Conservation (phyloP, 2,329 filamentous ascomycete species). For the Fusarium xyrophilum region DNA sequence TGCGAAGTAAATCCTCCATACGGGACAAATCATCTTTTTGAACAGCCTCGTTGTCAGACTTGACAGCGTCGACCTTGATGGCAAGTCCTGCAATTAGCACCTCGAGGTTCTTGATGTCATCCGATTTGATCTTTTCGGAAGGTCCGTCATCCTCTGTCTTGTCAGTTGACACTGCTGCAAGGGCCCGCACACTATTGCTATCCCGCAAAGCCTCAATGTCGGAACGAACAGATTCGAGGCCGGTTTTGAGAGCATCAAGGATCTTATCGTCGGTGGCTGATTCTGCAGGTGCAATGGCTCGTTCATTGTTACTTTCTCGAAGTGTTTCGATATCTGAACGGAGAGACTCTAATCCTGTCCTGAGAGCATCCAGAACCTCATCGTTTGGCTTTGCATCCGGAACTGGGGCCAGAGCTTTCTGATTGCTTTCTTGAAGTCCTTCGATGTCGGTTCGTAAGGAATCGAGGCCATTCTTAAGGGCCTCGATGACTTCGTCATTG, state of each 20-base stretch:
- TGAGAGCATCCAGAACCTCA: constrained; percentile 83
- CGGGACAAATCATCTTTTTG: constrained; percentile 62
- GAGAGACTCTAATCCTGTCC: constrained; percentile 75
- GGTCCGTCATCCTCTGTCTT: constrained; percentile 43
- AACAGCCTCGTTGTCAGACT: constrained; percentile 46
- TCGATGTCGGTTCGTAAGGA: constrained; percentile 37
- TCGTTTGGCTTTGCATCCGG: constrained; percentile 78
- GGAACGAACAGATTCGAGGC: constrained; percentile 72
- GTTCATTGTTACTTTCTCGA: constrained; percentile 71
- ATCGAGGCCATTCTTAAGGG: constrained; percentile 36
- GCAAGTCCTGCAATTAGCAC: constrained; percentile 81
- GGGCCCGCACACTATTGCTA: constrained; percentile 53
- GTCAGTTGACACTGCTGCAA: constrained; percentile 49
- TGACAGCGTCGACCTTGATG: constrained; percentile 74
- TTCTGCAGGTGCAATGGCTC: constrained; percentile 50
- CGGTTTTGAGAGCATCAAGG: constrained; percentile 81
- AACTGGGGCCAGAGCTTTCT: constrained; percentile 58
- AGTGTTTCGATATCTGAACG: constrained; percentile 74
- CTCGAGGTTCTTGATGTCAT: constrained; percentile 87
- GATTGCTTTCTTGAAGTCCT: constrained; percentile 68
- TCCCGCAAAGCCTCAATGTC: constrained; percentile 79
- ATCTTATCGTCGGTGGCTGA: constrained; percentile 72
- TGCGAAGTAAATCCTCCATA: constrained; percentile 60
- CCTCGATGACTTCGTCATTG: constrained; percentile 34
- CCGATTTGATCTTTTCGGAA: constrained; percentile 64